Base-by-base conservation (phyloP, 768 basidiomycete species). In the Mycena metata region DNA sequence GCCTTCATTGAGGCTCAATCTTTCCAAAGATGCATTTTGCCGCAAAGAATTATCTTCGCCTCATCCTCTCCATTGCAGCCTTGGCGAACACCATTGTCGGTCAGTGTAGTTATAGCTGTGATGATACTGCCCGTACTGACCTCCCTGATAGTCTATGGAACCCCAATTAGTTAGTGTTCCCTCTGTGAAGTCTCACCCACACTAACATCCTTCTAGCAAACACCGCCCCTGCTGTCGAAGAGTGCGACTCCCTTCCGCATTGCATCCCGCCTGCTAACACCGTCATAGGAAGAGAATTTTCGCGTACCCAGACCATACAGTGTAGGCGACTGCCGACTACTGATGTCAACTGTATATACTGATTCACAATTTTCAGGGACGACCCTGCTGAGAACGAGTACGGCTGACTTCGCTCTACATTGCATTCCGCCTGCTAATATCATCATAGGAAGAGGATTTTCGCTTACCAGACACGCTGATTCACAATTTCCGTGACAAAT, bases 11-110 rank as follows among this genome's bases (percentile, higher is more conserved):
- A 55, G 3, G n/a, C n/a, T n/a, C n/a, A n/a, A 36, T 2, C 35
- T 2, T 55, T 55, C 39, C 54, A 41, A 55, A 24, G 54, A 55
- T 55, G 54, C 54, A 55, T 55, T 55, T 39, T 39, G 36, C n/a
- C n/a, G n/a, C 54, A 55, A 55, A 55, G 54, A 55, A 55, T 55
- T 36, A 55, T 39, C 54, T 55, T 39, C 54, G 54, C 36, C 36
- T 55, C 54, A 55, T 55, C 54, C 35, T 55, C 54, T 55, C 30
- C 30, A 55, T 55, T 55, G 54, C 54, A 55, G 54, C 54, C 54
- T 55, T 55, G 54, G 30, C 33, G 33, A 55, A 16, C 6, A 16
- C 54, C n/a, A 55, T 55, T 55, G 54, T 39, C 54, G 54, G 54
- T 55, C 39, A 17, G 54, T 55, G 33, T n/a, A 55, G 11, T 33